Percentiles rank a stretch among this genome's conserved stretches.
phyloP scores from a whole-genome alignment of 192 early-diverging fungal species.

The Mortierella antarctica region DNA sequence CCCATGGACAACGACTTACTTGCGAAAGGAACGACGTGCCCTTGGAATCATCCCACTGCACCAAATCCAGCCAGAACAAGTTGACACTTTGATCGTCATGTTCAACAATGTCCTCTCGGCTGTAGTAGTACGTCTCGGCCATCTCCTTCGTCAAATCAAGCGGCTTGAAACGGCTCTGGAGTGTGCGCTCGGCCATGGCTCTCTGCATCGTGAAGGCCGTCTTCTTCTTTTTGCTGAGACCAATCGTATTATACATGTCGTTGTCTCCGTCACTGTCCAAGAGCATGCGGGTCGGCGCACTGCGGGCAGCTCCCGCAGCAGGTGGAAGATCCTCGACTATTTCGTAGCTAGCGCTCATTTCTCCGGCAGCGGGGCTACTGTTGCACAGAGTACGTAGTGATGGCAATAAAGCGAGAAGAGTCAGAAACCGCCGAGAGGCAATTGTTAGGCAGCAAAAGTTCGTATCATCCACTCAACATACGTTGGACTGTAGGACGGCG shows the following conservation, averaged over 20 bases:
- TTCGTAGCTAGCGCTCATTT: too few species aligned
- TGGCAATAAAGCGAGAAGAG: too few species aligned
- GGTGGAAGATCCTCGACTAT: too few species aligned
- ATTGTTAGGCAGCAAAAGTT: too few species aligned
- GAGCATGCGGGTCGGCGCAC: too few species aligned
- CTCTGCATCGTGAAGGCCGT: neutral
- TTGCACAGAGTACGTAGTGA: too few species aligned
- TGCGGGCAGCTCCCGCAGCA: too few species aligned
- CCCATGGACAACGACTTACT: conserved; percentile 22
- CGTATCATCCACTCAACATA: too few species aligned
- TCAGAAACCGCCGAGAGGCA: too few species aligned
- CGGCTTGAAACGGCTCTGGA: conserved; percentile 33
- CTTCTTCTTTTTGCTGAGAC: neutral
- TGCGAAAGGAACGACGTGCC: conserved; percentile 52
- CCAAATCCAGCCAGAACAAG: conserved; percentile 61
- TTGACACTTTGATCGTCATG: conserved; percentile 10
- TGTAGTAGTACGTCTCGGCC: conserved; percentile 52
- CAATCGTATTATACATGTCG: neutral
- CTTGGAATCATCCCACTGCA: conserved; percentile 28
- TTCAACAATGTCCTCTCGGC: conserved; percentile 1
- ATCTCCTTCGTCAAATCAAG: conserved; percentile 51
- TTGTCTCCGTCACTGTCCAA: neutral
- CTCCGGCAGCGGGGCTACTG: too few species aligned
- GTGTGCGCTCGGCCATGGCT: neutral
- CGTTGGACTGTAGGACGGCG: neutral